These are phyloP conservation scores for Metarhizium sp. DNA, from an alignment of 2,329 filamentous ascomycete genomes.

Conservation along the genomic window DNA sequence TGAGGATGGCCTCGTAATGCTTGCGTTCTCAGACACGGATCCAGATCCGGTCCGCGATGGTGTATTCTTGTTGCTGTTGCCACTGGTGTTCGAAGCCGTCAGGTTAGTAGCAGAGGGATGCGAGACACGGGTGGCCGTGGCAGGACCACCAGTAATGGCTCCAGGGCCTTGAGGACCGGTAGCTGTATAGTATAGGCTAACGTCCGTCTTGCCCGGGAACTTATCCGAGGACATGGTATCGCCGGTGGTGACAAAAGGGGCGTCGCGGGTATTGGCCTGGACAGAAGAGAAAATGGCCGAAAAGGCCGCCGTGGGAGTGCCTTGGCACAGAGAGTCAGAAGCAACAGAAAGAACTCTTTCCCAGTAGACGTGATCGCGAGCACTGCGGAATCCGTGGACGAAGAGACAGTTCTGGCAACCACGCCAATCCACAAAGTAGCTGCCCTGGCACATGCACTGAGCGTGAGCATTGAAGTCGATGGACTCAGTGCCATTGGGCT, in stretches of 20 bases:
- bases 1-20: background rate
- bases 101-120: slow-evolving; percentile 11
- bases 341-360: slow-evolving; percentile 24
- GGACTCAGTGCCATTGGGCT: slow-evolving; percentile 17
- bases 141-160: slow-evolving; percentile 30
- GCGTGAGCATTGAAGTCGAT: slow-evolving; percentile 18
- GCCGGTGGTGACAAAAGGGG: slow-evolving; percentile 17
- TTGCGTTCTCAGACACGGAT: background rate
- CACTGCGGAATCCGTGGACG: slow-evolving; percentile 28
- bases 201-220: slow-evolving; percentile 26
- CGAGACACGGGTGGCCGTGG: slow-evolving; percentile 19
- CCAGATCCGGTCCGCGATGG: background rate
- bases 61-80: background rate
- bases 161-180: slow-evolving; percentile 28
- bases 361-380: slow-evolving; percentile 24
- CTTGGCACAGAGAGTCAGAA: slow-evolving; percentile 25
- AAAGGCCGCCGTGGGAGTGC: slow-evolving; percentile 27
- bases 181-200: slow-evolving; percentile 33
- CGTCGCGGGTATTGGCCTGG: slow-evolving; percentile 13
- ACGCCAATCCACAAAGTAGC: slow-evolving; percentile 32
- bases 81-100: slow-evolving; percentile 6
- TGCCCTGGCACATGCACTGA: slow-evolving; percentile 32
- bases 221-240: slow-evolving; percentile 22
- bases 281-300: slow-evolving; percentile 22
- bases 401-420: slow-evolving; percentile 31